phyloP scores from a whole-genome alignment of 208 protist genomes.

The Hexamita inflata region DNA sequence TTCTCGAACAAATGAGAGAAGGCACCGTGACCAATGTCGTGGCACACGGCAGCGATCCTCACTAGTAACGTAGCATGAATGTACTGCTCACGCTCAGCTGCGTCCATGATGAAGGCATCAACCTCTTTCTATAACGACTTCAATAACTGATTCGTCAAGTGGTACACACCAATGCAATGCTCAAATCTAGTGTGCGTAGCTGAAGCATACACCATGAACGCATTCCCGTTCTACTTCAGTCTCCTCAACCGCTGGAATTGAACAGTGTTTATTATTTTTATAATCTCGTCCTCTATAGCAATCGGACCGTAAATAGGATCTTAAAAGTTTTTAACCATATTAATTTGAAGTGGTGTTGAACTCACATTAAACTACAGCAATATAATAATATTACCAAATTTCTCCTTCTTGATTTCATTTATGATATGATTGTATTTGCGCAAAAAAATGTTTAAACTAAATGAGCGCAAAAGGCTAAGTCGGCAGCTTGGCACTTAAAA shows the following conservation, averaged over 20 bases:
- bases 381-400: too few relatives aligned
- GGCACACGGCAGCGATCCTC: not conserved
- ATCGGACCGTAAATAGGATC: not conserved
- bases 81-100: not conserved
- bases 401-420: too few relatives aligned
- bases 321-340: not conserved
- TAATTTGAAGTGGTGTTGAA: too few relatives aligned
- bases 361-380: too few relatives aligned
- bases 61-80: not conserved
- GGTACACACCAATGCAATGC: not conserved
- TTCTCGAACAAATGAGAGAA: not conserved
- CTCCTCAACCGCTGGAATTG: not conserved
- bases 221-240: not conserved
- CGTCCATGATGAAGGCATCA: too few relatives aligned
- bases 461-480: too few relatives aligned
- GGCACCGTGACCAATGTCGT: not conserved
- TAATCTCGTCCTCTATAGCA: not conserved
- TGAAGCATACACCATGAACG: not conserved
- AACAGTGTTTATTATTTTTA: not conserved
- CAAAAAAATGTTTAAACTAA: too few relatives aligned
- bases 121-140: too few relatives aligned
- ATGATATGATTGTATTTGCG: too few relatives aligned
- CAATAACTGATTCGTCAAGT: not conserved
- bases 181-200: not conserved
- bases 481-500: too few relatives aligned